Evolutionary conservation across 1,284 basidiomycete species (phyloP).

Genomic region (Irpex rosettiformis): DNA sequence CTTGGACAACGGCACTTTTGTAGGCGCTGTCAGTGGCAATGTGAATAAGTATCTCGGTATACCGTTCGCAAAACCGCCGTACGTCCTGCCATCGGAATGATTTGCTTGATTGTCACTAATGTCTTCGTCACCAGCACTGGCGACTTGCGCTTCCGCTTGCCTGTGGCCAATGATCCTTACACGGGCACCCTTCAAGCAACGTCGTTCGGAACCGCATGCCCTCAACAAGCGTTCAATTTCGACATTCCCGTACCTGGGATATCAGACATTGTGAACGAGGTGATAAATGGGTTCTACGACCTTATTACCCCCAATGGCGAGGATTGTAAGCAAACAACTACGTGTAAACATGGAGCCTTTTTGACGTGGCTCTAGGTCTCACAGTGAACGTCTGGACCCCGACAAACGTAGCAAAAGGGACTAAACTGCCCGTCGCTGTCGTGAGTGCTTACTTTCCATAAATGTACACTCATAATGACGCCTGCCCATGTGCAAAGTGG

Average conservation of each 20-base stretch:
- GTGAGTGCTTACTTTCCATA: conserved; percentile 29
- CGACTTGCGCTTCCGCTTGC: conserved; percentile 41
- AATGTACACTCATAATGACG: background rate
- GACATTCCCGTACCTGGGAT: conserved; percentile 21
- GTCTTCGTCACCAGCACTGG: conserved; percentile 11
- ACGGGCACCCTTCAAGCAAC: conserved; percentile 36
- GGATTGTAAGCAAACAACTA: conserved; percentile 16
- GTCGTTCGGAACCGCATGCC: conserved; percentile 43
- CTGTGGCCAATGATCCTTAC: conserved; percentile 41
- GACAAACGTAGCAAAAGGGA: conserved; percentile 29
- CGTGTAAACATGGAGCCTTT: background rate
- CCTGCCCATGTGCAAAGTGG: conserved; percentile 35
- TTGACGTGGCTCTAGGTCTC: conserved; percentile 38
- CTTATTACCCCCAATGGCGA: conserved; percentile 12
- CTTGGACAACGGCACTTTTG: conserved; percentile 23
- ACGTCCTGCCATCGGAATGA: conserved; percentile 6
- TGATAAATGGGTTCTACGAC: background rate
- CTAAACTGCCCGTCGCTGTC: conserved; percentile 52
- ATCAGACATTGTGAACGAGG: conserved; percentile 3
- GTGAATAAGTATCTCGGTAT: conserved; percentile 24
- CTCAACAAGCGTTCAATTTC: conserved; percentile 38
- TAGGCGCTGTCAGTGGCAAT: conserved; percentile 18
- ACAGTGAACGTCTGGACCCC: conserved; percentile 55
- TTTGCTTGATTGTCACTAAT: too few species aligned
- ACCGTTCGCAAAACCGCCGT: conserved; percentile 27